Evolutionary conservation across 2,329 filamentous ascomycete species (phyloP).

Genomic region (Cucurbitaria berberidis): DNA sequence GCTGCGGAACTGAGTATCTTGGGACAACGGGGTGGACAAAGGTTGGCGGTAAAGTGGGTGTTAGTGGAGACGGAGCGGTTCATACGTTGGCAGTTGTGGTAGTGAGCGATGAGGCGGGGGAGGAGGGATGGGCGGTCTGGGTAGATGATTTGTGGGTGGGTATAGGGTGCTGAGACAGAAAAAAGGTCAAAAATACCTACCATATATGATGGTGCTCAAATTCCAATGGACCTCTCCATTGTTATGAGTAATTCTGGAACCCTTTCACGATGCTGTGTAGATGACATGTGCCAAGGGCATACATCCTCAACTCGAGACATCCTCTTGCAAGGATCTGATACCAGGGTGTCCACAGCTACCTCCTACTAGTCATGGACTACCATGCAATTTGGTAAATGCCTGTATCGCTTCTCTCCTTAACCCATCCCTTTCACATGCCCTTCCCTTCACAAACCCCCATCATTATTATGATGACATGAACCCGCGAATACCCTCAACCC

Average conservation of each 20-base stretch:
- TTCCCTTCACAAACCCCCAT: neutral
- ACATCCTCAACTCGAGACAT: neutral
- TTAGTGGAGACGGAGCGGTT: neutral
- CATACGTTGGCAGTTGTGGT: slow-evolving; percentile 21
- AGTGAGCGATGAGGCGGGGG: slow-evolving; percentile 16
- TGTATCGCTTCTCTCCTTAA: neutral
- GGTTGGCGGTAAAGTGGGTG: slow-evolving; percentile 11
- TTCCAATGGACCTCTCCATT: neutral
- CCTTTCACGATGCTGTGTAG: neutral
- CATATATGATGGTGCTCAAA: neutral
- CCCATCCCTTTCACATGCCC: neutral
- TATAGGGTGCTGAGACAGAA: slow-evolving; percentile 10
- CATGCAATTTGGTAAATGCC: neutral
- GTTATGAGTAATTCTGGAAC: neutral
- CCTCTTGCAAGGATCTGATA: neutral
- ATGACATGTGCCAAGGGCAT: neutral
- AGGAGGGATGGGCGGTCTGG: slow-evolving; percentile 15
- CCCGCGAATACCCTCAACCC: neutral
- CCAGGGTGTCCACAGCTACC: neutral
- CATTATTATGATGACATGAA: neutral
- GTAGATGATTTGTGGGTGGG: slow-evolving; percentile 24
- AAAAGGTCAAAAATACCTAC: neutral
- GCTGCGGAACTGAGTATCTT: slow-evolving; percentile 14
- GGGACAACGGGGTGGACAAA: slow-evolving; percentile 14
- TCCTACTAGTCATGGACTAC: neutral